Conservation (phyloP, 768 basidiomycete species). For the Boletus rubropictus region DNA sequence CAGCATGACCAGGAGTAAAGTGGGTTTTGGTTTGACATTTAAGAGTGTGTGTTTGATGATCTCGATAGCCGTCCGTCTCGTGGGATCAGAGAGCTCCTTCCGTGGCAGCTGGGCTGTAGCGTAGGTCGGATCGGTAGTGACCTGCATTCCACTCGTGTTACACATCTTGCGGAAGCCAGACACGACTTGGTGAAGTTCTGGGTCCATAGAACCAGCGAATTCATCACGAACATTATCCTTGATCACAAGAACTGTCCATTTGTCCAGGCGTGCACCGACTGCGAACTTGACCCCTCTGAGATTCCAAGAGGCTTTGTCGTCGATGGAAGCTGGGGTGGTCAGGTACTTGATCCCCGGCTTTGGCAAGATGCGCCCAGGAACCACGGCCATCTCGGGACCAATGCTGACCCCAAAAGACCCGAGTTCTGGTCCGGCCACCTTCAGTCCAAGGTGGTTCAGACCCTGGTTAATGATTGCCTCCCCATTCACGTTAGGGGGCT, state of each 20-base stretch:
- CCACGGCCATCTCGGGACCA: conserved; percentile 47
- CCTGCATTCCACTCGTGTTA: conserved; percentile 53
- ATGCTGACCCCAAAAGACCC: conserved; percentile 42
- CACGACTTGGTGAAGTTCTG: conserved; percentile 42
- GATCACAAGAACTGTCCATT: conserved; percentile 69
- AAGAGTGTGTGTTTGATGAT: conserved; percentile 40
- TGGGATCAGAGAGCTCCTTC: conserved; percentile 49
- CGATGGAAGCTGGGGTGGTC: conserved; percentile 29
- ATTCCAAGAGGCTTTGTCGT: conserved; percentile 50
- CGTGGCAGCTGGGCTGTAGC: conserved; percentile 42
- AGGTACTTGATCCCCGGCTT: conserved; percentile 40
- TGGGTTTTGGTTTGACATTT: conserved; percentile 36
- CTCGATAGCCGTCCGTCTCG: conserved; percentile 44
- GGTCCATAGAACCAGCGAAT: conserved; percentile 50
- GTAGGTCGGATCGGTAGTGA: conserved; percentile 32
- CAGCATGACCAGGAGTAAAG: conserved; percentile 42
- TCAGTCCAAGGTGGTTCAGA: conserved; percentile 40
- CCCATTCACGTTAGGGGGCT: conserved; percentile 46
- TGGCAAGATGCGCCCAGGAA: conserved; percentile 47
- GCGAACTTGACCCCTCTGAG: conserved; percentile 55
- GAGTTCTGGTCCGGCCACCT: conserved; percentile 30
- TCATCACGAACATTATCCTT: conserved; percentile 59
- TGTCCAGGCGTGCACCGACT: conserved; percentile 46
- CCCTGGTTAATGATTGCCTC: conserved; percentile 40
- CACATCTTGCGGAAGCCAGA: conserved; percentile 61